Evolutionary conservation across 1,284 basidiomycete species (phyloP).

Genomic region (Pseudozyma sp.): DNA sequence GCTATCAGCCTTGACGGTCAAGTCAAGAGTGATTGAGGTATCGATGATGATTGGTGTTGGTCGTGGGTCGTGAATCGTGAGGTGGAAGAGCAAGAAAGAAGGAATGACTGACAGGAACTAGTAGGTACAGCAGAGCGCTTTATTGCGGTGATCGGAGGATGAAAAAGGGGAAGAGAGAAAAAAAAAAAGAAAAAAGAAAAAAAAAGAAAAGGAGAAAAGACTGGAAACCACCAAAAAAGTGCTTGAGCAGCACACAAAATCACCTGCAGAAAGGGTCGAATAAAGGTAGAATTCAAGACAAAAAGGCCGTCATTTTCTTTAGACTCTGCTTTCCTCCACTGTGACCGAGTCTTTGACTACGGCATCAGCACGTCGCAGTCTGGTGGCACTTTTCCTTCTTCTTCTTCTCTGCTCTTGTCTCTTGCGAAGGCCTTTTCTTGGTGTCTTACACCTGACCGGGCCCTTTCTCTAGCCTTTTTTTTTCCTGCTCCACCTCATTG

Average conservation of each 20-base stretch:
- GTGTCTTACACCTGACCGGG: no score
- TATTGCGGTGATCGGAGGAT: conserved; percentile 47
- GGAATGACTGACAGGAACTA: not conserved
- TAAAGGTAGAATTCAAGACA: conserved; percentile 2
- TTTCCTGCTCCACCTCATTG: conserved; percentile 12
- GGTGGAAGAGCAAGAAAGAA: conserved; percentile 1
- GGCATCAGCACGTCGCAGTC: not conserved
- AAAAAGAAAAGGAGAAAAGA: conserved; percentile 15
- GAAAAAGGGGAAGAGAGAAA: conserved; percentile 33
- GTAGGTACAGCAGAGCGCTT: not conserved
- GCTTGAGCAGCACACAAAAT: no score
- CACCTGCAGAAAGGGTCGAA: not conserved
- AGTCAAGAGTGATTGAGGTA: conserved; percentile 4
- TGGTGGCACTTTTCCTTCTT: not conserved
- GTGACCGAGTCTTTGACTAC: not conserved
- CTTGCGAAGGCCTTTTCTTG: no score
- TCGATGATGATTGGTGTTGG: conserved; percentile 4
- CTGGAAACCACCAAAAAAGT: not conserved
- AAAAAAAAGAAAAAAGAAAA: conserved; percentile 5
- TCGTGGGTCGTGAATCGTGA: not conserved
- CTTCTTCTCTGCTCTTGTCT: not conserved
- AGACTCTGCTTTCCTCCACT: not conserved
- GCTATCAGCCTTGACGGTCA: conserved; percentile 6
- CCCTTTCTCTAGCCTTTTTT: not conserved
- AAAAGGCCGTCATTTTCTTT: conserved; percentile 3